Base-by-base conservation (phyloP, 106 monocot species). In the Acorus gramineus region DNA sequence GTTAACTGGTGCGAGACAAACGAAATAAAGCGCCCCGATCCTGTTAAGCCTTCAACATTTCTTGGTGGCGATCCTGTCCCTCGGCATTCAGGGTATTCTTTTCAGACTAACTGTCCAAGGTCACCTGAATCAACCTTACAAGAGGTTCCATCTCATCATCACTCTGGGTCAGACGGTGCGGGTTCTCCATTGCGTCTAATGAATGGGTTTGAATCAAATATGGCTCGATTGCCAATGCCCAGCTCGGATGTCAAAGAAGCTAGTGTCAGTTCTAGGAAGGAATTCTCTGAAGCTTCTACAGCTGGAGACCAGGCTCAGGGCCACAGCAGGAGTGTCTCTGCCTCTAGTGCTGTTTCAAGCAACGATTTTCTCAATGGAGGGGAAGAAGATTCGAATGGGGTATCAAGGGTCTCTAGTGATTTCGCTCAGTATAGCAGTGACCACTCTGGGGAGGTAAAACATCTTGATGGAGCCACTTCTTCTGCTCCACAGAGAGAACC, bases 1-100 rank as follows among this genome's bases (percentile, higher is more conserved):
- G 85, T 71, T 11, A 98, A 83, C 61, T 98, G 87, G 91, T 98
- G 91, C 13, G 87, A 91, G 28, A 83, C 74, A 11, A 82, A 91
- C 75, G 80, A 83, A 42, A 85, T 88, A 42, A 88, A 79, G 62
- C 79, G 83, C 47, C 85, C 87, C 61, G 84, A 90, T 66, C 85
- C 95, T 4, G 11, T 73, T 48, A 87, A 78, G 44, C 79, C 86
- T 55, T 57, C 72, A 44, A 55, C 73, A 62, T 76, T 85, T 50
- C 56, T 67, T 42, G 49, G 53, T 45, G 73, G 77, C 73, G 72
- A 74, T 62, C 12, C 52, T 70, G 70, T 42, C 44, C 44, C 45
- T 49, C 11, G 53, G 8, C 65, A 61, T 42, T 62, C 73, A 52
- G 70, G 14, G 8, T 75, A 76, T 56, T 66, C 66, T 57, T 45